phyloP scores from a whole-genome alignment of 2,329 filamentous ascomycete genomes.

The Arthroderma sp. region DNA sequence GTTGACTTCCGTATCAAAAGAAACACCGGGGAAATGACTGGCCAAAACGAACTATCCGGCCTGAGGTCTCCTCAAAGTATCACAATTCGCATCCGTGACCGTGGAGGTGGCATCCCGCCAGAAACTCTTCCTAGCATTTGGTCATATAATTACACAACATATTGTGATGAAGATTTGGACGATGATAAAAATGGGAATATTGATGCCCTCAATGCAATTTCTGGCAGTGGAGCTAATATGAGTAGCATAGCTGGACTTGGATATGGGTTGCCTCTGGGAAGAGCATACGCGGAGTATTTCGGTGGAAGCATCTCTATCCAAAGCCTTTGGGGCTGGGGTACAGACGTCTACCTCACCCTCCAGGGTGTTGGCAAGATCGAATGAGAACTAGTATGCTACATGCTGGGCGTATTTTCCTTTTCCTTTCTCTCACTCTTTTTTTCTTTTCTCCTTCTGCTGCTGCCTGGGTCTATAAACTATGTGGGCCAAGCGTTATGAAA shows the following conservation, averaged over 20 bases:
- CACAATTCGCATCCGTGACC: constrained; percentile 87
- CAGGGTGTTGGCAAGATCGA: constrained; percentile 44
- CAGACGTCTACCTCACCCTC: constrained; percentile 52
- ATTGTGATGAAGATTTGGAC: constrained; percentile 52
- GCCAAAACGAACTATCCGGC: constrained; percentile 17
- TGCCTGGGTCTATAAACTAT: not conserved
- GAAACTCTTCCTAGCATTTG: constrained; percentile 78
- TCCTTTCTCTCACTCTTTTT: not conserved
- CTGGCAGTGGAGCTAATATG: constrained; percentile 54
- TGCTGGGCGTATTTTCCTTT: not conserved
- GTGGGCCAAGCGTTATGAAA: constrained; percentile 15
- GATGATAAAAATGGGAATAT: constrained; percentile 39
- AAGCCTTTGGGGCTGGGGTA: constrained; percentile 86
- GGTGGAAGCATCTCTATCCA: constrained; percentile 91
- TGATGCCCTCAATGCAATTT: constrained; percentile 64
- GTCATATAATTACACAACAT: constrained; percentile 96
- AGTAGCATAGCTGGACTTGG: constrained; percentile 86
- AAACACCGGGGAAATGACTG: constrained; percentile 11
- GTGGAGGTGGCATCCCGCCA: constrained; percentile 83
- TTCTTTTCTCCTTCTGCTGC: not conserved
- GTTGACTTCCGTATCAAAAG: constrained; percentile 20
- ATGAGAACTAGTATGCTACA: constrained; percentile 11
- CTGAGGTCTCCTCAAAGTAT: constrained; percentile 56
- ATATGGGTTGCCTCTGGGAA: constrained; percentile 78
- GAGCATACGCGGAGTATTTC: constrained; percentile 96